Evolutionary conservation across 257 asterid genomes (phyloP).

Genomic region (Verbena officinalis): DNA sequence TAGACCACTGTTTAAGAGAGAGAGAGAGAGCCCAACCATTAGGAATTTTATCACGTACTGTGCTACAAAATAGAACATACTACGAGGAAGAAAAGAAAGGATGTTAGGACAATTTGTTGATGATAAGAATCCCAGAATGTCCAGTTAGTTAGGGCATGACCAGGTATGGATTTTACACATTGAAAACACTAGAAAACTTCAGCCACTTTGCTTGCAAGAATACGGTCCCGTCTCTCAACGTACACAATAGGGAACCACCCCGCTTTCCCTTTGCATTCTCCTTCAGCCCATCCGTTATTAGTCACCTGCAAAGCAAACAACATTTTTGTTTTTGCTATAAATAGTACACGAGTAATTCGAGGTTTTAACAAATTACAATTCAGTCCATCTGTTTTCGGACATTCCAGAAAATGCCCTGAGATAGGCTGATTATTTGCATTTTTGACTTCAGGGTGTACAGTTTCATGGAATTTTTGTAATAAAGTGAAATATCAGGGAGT

Average conservation of each 20-base stretch:
- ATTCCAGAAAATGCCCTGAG: too few relatives aligned
- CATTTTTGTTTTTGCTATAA: background rate
- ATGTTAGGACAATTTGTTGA: background rate
- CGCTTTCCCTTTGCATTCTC: conserved; percentile 78
- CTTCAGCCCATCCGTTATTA: conserved; percentile 81
- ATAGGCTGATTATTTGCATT: too few relatives aligned
- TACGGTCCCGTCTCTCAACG: conserved; percentile 65
- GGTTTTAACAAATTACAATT: too few relatives aligned
- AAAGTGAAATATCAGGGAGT: too few relatives aligned
- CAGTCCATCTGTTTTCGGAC: too few relatives aligned
- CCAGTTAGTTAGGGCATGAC: background rate
- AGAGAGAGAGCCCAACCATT: background rate
- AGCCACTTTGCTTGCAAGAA: conserved; percentile 76
- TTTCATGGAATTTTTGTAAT: too few relatives aligned
- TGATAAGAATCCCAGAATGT: background rate
- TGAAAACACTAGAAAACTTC: conserved; percentile 46
- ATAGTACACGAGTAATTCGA: too few relatives aligned
- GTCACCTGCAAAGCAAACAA: conserved; percentile 44
- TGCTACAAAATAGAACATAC: background rate
- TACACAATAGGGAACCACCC: conserved; percentile 76
- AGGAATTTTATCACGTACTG: background rate
- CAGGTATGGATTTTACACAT: background rate
- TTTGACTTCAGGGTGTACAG: too few relatives aligned
- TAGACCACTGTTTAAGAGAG: too few relatives aligned
- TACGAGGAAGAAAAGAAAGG: background rate